These are phyloP conservation scores for Rosa chinensis DNA, from an alignment of 306 rosid genomes.

Conservation along the genomic window DNA sequence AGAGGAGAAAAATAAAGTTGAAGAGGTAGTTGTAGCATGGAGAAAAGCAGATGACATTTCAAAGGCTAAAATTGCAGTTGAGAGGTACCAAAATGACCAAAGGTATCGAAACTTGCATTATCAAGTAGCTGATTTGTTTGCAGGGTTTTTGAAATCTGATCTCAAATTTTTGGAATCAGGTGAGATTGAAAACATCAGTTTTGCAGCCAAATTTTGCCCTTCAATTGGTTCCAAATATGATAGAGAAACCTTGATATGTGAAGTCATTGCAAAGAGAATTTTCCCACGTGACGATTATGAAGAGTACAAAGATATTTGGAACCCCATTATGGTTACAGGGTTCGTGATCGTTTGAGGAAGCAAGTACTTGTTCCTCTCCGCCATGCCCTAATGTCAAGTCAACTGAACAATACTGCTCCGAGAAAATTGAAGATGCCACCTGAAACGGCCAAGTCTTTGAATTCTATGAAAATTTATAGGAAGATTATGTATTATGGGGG, in stretches of 20 bases:
- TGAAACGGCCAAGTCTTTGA: not conserved
- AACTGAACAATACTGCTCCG: not conserved
- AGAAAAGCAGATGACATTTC: not conserved
- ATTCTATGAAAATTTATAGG: not conserved
- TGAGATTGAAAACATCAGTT: not conserved
- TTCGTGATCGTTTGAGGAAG: conserved; percentile 9
- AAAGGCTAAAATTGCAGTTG: not conserved
- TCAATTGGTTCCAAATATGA: not conserved
- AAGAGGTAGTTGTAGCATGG: not conserved
- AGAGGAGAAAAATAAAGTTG: not conserved
- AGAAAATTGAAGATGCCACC: not conserved
- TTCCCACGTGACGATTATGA: not conserved
- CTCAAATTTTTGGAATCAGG: not conserved
- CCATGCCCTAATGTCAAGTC: not conserved
- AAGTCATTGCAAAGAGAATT: conserved; percentile 1
- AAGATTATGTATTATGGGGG: not conserved
- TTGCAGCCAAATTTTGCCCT: not conserved
- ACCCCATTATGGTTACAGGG: conserved; percentile 4
- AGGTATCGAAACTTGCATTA: not conserved
- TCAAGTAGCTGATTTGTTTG: not conserved
- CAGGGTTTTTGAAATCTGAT: not conserved
- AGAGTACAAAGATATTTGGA: not conserved
- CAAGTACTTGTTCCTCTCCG: conserved; percentile 1
- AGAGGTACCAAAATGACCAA: not conserved
- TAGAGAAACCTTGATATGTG: not conserved